Evolutionary conservation across 1,139 yeast genomes (phyloP).

Genomic region (Lodderomyces pseudojiufengensis): DNA sequence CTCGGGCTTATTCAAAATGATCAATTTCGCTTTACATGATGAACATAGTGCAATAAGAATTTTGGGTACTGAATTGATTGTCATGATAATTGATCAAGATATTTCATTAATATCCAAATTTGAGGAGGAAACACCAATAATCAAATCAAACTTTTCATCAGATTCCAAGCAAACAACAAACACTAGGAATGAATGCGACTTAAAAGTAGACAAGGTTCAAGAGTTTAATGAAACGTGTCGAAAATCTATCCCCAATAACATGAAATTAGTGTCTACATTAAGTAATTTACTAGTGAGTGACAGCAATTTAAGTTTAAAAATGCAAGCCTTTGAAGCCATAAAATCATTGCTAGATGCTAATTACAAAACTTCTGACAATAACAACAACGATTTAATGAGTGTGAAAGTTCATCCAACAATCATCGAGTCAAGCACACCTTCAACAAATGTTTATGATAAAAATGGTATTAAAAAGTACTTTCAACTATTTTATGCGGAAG

Average conservation of each 20-base stretch:
- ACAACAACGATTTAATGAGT: too few relatives aligned
- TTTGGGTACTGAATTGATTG: constrained; percentile 78
- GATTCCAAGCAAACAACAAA: not conserved
- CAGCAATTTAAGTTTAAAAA: constrained; percentile 65
- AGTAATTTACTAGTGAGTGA: constrained; percentile 63
- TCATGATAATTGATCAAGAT: constrained; percentile 82
- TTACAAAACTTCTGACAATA: not conserved
- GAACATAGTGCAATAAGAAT: constrained; percentile 51
- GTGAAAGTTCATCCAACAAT: too few relatives aligned
- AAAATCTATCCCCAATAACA: constrained; percentile 41
- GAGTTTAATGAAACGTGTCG: too few relatives aligned
- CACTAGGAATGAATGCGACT: too few relatives aligned
- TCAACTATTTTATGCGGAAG: constrained; percentile 55
- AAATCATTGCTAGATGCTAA: constrained; percentile 67
- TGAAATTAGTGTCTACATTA: constrained; percentile 58
- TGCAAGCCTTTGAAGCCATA: constrained; percentile 82
- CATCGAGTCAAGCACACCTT: too few relatives aligned
- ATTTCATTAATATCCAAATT: constrained; percentile 56
- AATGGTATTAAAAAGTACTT: too few relatives aligned
- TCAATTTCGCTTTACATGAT: constrained; percentile 68
- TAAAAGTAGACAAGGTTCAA: too few relatives aligned
- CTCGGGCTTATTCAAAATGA: constrained; percentile 66
- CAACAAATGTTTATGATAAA: too few relatives aligned
- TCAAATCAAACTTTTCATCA: not conserved
- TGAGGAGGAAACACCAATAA: constrained; percentile 19